A percentile compares a stretch with the other conserved stretches of the same genome.
Conservation (phyloP, 179 eudicot species). For the Beta macrorhiza region DNA sequence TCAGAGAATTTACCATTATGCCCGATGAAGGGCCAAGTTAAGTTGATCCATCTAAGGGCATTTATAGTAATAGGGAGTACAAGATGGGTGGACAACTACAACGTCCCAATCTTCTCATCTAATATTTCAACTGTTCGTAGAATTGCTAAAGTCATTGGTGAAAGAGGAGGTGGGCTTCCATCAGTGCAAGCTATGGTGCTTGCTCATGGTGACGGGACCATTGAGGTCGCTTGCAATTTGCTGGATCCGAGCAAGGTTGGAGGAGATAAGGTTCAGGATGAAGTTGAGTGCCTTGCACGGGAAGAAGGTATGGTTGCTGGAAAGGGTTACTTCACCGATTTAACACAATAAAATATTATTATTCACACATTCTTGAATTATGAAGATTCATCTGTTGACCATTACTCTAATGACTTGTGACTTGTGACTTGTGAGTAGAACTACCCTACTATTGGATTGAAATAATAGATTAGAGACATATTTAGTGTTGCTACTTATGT, state of each 20-base stretch:
- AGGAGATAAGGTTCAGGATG: constrained; percentile 57
- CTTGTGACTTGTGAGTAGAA: background rate
- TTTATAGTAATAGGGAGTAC: constrained; percentile 73
- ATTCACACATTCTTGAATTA: constrained; percentile 47
- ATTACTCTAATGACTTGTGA: background rate
- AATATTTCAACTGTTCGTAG: constrained; percentile 55
- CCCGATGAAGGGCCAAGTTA: constrained; percentile 64
- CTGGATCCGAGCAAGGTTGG: constrained; percentile 55
- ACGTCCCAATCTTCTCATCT: constrained; percentile 60
- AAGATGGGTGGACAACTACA: constrained; percentile 85
- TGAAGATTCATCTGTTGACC: constrained; percentile 23
- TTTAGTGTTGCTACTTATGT: background rate
- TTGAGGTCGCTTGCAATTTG: constrained; percentile 82
- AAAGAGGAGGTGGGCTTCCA: constrained; percentile 75
- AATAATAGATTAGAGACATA: background rate
- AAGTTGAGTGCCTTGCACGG: constrained; percentile 61
- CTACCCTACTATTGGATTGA: too few species aligned
- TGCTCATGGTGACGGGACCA: constrained; percentile 59
- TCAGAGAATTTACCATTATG: constrained; percentile 39
- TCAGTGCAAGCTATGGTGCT: constrained; percentile 95
- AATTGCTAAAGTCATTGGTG: constrained; percentile 68
- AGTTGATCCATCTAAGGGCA: constrained; percentile 51
- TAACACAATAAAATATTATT: constrained; percentile 53
- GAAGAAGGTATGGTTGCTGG: constrained; percentile 64
- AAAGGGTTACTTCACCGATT: constrained; percentile 74